These are phyloP conservation scores for Monosporascus sp. DNA, from an alignment of 2,329 filamentous ascomycete species.

Conservation along the genomic window DNA sequence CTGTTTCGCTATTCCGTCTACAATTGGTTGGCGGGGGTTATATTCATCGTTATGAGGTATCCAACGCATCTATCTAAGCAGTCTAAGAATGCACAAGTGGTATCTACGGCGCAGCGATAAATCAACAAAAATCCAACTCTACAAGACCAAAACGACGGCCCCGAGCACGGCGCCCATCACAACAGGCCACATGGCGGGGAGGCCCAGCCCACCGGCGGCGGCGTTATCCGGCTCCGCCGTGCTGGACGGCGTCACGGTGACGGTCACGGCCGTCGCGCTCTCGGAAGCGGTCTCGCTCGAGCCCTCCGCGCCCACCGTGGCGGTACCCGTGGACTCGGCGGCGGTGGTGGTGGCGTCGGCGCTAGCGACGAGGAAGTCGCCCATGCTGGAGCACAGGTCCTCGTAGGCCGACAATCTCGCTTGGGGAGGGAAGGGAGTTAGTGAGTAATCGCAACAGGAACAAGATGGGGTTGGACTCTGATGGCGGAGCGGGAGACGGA, in stretches of 20 bases:
- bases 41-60: too few species aligned
- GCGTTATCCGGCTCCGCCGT: background rate
- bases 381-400: background rate
- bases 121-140: background rate
- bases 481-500: too few species aligned
- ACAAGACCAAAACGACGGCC: background rate
- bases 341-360: background rate
- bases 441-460: background rate
- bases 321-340: background rate
- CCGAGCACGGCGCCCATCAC: background rate
- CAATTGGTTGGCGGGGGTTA: too few species aligned
- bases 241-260: background rate
- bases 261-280: conserved; percentile 3
- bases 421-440: background rate
- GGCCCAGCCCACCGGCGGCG: background rate
- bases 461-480: background rate
- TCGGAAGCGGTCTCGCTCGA: background rate
- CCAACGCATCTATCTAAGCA: too few species aligned
- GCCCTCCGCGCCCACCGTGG: background rate
- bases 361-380: conserved; percentile 1
- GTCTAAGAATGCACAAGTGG: too few species aligned
- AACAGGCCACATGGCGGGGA: background rate
- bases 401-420: background rate
- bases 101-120: too few species aligned
- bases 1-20: too few species aligned